phyloP scores from a whole-genome alignment of 306 rosid genomes.

The Lathyrus tuberosus region DNA sequence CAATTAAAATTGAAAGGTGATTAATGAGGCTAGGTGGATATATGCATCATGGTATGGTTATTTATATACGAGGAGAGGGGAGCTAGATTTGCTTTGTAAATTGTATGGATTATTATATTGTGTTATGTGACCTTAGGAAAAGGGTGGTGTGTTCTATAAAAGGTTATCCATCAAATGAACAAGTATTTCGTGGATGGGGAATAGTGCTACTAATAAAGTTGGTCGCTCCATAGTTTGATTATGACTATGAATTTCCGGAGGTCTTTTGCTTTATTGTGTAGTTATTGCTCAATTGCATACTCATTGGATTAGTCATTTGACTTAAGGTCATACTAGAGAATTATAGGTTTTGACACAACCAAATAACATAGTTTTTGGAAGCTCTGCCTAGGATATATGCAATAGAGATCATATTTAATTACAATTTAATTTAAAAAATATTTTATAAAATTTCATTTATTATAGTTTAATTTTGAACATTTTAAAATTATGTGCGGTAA shows the following conservation, averaged over 20 bases:
- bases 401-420: no score
- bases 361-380: no score
- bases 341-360: no score
- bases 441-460: no score
- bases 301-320: conserved; percentile 1
- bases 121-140: conserved; percentile 25
- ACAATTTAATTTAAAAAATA: no score
- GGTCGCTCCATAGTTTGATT: conserved; percentile 6
- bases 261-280: conserved; percentile 22
- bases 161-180: conserved; percentile 14
- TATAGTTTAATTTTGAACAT: no score
- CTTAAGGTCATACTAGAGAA: neutral
- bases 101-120: neutral
- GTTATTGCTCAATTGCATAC: conserved; percentile 2
- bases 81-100: neutral
- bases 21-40: no score
- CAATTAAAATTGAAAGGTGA: neutral
- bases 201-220: conserved; percentile 20
- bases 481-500: no score
- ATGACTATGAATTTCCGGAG: conserved; percentile 31
- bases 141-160: neutral
- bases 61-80: conserved; percentile 39
- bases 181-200: conserved; percentile 1
- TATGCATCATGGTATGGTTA: neutral
- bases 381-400: no score